phyloP scores from a whole-genome alignment of 371 early-diverging fungal species.

The Actinomortierella ambigua region DNA sequence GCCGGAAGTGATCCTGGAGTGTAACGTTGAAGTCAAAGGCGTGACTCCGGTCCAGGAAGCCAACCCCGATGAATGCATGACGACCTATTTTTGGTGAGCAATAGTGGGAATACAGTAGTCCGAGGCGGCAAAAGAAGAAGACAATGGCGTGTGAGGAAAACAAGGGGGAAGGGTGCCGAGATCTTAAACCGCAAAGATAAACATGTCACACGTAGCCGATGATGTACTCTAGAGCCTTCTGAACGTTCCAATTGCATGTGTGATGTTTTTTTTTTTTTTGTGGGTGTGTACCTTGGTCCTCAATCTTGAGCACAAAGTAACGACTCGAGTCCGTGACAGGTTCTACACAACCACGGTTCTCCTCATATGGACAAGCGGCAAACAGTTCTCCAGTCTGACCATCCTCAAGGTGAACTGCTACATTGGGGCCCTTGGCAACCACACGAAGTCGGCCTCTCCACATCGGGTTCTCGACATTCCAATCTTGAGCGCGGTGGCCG shows the following conservation, averaged over 20 bases:
- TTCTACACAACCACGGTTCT: conserved; percentile 77
- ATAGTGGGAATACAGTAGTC: too few species aligned
- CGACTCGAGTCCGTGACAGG: conserved; percentile 89
- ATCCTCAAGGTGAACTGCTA: conserved; percentile 84
- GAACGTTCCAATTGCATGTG: background rate
- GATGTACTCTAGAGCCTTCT: background rate
- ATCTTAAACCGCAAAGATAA: too few species aligned
- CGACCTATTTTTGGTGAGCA: conserved; percentile 48
- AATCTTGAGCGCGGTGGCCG: conserved; percentile 83
- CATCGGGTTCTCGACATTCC: conserved; percentile 81
- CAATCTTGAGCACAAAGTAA: conserved; percentile 91
- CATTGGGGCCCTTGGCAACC: conserved; percentile 69
- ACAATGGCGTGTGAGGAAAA: too few species aligned
- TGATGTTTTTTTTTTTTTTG: conserved; percentile 3
- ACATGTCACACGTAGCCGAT: too few species aligned
- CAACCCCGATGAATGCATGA: conserved; percentile 90
- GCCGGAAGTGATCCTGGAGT: conserved; percentile 78
- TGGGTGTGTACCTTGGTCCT: conserved; percentile 71
- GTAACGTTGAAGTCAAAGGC: conserved; percentile 95
- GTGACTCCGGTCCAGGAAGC: conserved; percentile 85
- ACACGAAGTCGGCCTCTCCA: conserved; percentile 89
- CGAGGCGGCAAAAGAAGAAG: too few species aligned
- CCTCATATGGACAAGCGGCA: conserved; percentile 82
- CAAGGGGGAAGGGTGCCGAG: too few species aligned
- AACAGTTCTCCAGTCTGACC: conserved; percentile 82